Evolutionary conservation across 1,284 basidiomycete genomes (phyloP), one percentile per base, ranked within the genome.

Genomic region (Cutaneotrichosporon cavernicola): DNA sequence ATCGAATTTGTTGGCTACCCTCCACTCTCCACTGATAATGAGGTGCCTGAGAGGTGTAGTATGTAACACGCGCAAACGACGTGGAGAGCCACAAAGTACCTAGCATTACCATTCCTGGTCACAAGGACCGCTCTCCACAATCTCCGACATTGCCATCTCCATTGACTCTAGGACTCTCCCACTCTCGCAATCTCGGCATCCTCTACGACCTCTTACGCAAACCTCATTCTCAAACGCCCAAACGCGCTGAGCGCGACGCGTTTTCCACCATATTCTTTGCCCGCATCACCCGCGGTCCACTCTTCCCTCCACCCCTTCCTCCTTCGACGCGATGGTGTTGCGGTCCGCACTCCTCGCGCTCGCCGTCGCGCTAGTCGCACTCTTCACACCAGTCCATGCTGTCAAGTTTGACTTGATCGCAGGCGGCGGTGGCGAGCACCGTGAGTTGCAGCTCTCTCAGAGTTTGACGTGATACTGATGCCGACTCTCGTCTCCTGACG

Each of bases 401-500:
- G 89, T 97, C 82, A 97, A 97, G 82, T 95, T 97, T 80, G 79
- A 85, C 53, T 83, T 95, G 84, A 52, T 60, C 18, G 58, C 58
- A 2, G 26, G 82, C 47, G 18, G 22, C 10, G 31, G 32, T 9
- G 38, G 38, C 36, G 51, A 53, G 1, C 21, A 56, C 55, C 22
- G 55, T 56, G 26, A 56, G 55, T 56, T 11, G 53, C n/a, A 11
- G 21, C 49, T 30, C 49, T 21, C 30, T 32, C 3, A 32, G 46
- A 18, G 13, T n/a, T 8, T 53, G 38, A 30, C 2, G 38, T 30
- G 21, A 8, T 32, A 21, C 46, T 58, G 57, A 58, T 38, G n/a
- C 49, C 22, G 26, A 31, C n/a, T 22, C 46, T 46, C 18, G 63
- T 70, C 50, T 30, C 26, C 40, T 36, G 21, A 36, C 43, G 7